Base-by-base conservation (phyloP, 768 basidiomycete genomes). In the Tricholoma hemisulphureum region DNA sequence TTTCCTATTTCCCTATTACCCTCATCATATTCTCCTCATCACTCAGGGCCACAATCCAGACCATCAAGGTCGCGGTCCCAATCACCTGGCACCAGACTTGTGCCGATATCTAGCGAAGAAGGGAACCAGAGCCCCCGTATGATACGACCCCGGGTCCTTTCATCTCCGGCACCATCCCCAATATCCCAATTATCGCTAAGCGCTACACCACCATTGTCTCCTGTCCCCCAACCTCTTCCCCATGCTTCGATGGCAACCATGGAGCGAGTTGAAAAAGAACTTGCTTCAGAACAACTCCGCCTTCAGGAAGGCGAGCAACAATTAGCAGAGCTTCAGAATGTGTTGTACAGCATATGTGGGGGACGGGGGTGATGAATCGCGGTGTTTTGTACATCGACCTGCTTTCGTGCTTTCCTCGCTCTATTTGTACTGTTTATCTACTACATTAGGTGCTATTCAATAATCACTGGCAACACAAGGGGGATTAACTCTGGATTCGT, bases 1-100 rank as follows among this genome's bases (percentile, higher is more conserved):
- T 52, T 73, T 49, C 78, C 78, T 13, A 76, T 21, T 8, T 54
- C 29, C n/a, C 29, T 54, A 26, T 43, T 54, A 16, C 53, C 20
- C 39, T 11, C 43, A 31, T 39, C 9, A 11, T 37, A 37, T 3
- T 16, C 24, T 6, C 26, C n/a, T 43, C 37, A 10, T 23, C 50
- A 16, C 6, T 43, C 39, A 28, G 39, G 24, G 7, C 18, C 37
- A n/a, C 53, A 43, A 28, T 54, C 53, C 26, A 28, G 46, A 49
- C 18, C 46, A n/a, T 16, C 24, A 48, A 26, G 14, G 13, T 16
- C 46, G 6, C 46, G 29, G 3, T 9, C 46, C 9, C 46, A 29
- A 4, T 49, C 28, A 3, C 46, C n/a, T 29, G 8, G 18, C 16
- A 2, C 26, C 13, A 9, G 6, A 29, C 18, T 28, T 10, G 16